Conservation (phyloP, 176 grass and related monocot species). For the Triticum turgidum region DNA sequence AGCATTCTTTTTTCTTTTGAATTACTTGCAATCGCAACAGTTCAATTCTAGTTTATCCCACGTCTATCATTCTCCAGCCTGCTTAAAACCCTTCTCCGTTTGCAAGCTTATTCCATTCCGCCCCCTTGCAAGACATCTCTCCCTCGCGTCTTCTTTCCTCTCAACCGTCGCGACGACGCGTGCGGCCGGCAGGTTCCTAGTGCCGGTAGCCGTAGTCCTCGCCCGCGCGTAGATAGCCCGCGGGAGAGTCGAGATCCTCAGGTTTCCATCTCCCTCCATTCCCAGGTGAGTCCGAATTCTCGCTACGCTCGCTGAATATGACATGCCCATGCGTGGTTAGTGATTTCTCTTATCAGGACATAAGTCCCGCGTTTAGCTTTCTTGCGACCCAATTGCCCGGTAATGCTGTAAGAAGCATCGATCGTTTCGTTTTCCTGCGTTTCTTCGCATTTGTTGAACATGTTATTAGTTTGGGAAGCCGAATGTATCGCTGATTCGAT, state of each 20-base stretch:
- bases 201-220: neutral
- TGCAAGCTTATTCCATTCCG: neutral
- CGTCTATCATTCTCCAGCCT: conserved; percentile 2
- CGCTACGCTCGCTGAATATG: no score
- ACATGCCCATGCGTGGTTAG: neutral
- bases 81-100: neutral
- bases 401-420: neutral
- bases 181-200: neutral
- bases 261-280: neutral
- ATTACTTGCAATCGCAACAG: neutral
- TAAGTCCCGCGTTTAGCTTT: neutral
- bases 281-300: no score
- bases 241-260: neutral
- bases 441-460: no score
- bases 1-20: neutral
- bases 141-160: neutral
- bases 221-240: neutral
- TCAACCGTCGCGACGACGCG: neutral
- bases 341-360: neutral
- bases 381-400: neutral
- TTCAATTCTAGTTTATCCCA: neutral
- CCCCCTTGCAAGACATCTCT: neutral
- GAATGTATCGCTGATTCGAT: neutral
- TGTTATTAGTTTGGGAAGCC: neutral
- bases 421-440: neutral